These are phyloP conservation scores for Microstegium vimineum DNA, from an alignment of 176 grass and related monocot genomes.

Conservation along the genomic window DNA sequence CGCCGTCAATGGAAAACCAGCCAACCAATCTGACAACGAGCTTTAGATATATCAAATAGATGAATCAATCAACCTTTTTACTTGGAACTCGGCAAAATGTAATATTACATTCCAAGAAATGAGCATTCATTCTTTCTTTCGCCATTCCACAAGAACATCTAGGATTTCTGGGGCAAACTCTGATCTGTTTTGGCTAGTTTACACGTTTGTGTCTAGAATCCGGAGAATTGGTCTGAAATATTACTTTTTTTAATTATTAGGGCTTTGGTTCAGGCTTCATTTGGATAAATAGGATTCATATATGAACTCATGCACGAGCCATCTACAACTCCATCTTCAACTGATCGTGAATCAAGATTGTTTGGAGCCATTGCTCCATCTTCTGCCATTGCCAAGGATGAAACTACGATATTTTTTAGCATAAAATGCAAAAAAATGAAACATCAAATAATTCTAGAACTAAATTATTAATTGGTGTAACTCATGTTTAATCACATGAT, in stretches of 20 bases:
- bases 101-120: neutral
- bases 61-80: neutral
- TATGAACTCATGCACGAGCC: no score
- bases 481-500: no score
- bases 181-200: neutral
- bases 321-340: neutral
- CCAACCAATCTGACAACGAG: conserved; percentile 45
- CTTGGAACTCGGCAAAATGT: neutral
- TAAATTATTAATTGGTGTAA: no score
- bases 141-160: neutral
- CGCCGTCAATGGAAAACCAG: conserved; percentile 70
- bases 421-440: neutral
- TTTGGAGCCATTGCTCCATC: neutral
- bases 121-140: neutral
- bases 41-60: conserved; percentile 47
- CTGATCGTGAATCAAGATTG: neutral
- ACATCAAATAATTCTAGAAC: neutral
- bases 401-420: neutral
- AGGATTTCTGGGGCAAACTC: neutral
- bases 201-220: neutral
- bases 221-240: neutral
- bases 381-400: neutral
- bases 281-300: neutral
- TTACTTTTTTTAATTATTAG: neutral
- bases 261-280: neutral